Evolutionary conservation across 306 rosid genomes (phyloP), one percentile per base, ranked within the genome.

Genomic region (Dryas octopetala): DNA sequence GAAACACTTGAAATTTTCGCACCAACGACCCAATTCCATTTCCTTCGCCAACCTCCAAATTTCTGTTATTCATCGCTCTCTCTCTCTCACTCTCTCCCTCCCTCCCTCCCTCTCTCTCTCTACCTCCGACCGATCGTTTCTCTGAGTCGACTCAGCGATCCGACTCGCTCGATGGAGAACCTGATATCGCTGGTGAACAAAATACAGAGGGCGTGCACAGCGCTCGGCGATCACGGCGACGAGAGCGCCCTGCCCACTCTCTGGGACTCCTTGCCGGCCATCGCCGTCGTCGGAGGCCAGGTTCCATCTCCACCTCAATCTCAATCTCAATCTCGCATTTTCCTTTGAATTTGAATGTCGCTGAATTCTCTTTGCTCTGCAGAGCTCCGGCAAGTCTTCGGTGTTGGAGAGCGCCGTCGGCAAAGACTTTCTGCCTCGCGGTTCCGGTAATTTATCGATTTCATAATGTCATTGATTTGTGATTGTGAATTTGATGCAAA

Each of bases 331-430:
- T 81, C 32, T 23, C 58, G 53, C 28, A n/a, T 70, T 11, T 32
- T 13, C 44, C 49, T 52, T 28, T 13, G 17, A 12, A 10, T 47
- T 52, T 52, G 16, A 46, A 46, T 46, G 4, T 48, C 17, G 5
- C 16, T 41, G 49, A 40, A 3, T 5, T 46, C 5, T 48, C 0
- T 26, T 48, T 15, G 8, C 23, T 68, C 62, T 45, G 53, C 80
- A 93, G 98, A 93, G 97, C 80, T 94, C 98, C 6, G 98, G 98
- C 28, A 94, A 94, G 85, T 94, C 98, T n/a, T 94, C 98, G 8
- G 98, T 94, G 46, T 71, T 94, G 86, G 98, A 94, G 81, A 94
- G 98, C 74, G 87, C 91, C 23, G 97, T 94, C 62, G 98, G 98
- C 66, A 88, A 93, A 70, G 98, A 94, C 61, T 85, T 82, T 70